Base-by-base conservation (phyloP, 2,329 filamentous ascomycete genomes). In the Ophiostoma ips region DNA sequence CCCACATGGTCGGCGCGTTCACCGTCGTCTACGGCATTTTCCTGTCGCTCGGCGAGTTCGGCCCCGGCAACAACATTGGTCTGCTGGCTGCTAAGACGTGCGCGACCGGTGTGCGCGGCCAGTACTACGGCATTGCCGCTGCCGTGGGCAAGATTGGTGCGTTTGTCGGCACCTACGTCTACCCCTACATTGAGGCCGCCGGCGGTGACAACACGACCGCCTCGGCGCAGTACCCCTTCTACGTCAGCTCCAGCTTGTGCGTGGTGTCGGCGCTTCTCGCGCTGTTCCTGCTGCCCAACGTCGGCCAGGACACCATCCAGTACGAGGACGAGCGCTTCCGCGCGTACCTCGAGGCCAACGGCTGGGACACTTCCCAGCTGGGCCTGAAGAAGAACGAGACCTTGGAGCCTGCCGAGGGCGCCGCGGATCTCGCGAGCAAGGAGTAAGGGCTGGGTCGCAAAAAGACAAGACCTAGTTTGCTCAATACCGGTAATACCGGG, bases 11-110 rank as follows among this genome's bases (percentile, higher is more conserved):
- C 5, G 86, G 72, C 8, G 84, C 72, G 0, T 94, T 92, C 57
- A 81, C 85, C 1, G 82, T 88, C 5, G 77, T 90, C 3, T 90
- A 88, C 58, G 86, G 80, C 15, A 72, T 92, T 55, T 92, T 92
- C 68, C 69, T 87, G 1, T 76, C 81, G 0, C 71, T 90, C 1
- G 86, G 86, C 46, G 87, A 92, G 63, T 67, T 94, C 37, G 88
- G 89, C 0, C 87, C 89, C 0, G 89, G 89, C 12, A 85, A 95
- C 69, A 95, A 95, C 63, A 94, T 95, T 57, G 88, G 88, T 3
- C 74, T 95, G 0, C 65, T 94, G 30, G 88, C 89, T 0, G 84
- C 84, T 44, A 95, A 95, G 70, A 89, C 86, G 2, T 88, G 81
- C 59, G 87, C 89, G 0, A 95, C 89, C 5, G 83, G 84, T 16